phyloP scores from a whole-genome alignment of 2,329 filamentous ascomycete genomes.

The Hyphodiscus sp. region DNA sequence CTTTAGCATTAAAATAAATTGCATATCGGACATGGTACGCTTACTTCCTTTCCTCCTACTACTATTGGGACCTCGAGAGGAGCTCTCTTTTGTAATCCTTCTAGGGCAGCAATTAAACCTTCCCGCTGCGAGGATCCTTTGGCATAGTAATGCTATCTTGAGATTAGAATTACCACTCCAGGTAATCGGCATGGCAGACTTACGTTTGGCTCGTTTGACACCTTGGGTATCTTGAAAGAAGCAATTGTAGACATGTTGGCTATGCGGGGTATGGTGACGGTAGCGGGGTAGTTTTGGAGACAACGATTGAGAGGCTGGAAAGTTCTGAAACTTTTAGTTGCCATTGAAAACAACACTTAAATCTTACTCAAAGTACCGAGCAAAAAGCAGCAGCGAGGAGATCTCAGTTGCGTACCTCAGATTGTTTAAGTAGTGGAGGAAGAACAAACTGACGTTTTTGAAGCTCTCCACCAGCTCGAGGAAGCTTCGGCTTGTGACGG shows the following conservation, averaged over 20 bases:
- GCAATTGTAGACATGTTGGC: slow-evolving; percentile 45
- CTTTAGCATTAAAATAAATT: neutral
- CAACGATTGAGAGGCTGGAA: neutral
- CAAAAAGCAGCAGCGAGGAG: neutral
- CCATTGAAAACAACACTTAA: neutral
- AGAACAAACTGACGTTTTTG: neutral
- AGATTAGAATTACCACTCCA: slow-evolving; percentile 6
- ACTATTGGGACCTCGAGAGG: slow-evolving; percentile 77
- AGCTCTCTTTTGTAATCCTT: slow-evolving; percentile 59
- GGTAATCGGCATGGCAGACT: slow-evolving; percentile 32
- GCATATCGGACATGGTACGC: slow-evolving; percentile 17
- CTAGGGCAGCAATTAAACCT: slow-evolving; percentile 67
- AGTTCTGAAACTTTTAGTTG: neutral
- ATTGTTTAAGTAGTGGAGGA: neutral
- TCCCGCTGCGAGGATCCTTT: slow-evolving; percentile 77
- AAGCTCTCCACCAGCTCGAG: neutral
- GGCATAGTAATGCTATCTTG: slow-evolving; percentile 73
- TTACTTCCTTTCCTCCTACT: slow-evolving; percentile 74
- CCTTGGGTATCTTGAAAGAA: slow-evolving; percentile 78
- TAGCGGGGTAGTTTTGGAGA: neutral
- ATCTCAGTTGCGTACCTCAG: neutral
- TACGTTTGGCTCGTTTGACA: slow-evolving; percentile 95
- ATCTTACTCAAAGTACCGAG: neutral
- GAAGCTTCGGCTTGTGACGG: neutral
- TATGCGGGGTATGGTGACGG: slow-evolving; percentile 19